Evolutionary conservation across 2,329 filamentous ascomycete species (phyloP).

Genomic region (Paraconiothyrium sp.): DNA sequence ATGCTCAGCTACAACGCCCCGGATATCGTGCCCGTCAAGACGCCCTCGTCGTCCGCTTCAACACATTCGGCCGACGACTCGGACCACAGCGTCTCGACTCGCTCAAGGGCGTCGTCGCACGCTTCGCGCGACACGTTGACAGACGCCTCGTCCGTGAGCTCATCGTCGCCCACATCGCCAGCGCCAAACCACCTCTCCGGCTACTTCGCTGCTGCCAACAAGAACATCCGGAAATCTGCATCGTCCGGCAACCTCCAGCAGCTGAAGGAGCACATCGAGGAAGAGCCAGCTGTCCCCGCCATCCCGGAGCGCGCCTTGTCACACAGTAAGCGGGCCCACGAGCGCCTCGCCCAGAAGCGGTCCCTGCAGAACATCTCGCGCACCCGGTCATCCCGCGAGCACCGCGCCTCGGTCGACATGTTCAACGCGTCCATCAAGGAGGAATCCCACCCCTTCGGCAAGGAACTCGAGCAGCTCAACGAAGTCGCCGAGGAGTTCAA

Average conservation of each 20-base stretch:
- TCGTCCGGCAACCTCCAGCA: conserved; percentile 46
- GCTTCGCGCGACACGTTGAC: conserved; percentile 75
- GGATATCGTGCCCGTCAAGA: conserved; percentile 67
- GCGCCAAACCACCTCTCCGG: conserved; percentile 65
- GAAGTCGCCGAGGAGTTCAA: conserved; percentile 92
- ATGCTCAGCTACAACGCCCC: conserved; percentile 95
- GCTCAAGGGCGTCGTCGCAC: conserved; percentile 56
- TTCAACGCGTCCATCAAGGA: conserved; percentile 47
- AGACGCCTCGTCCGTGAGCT: conserved; percentile 66
- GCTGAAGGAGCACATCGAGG: conserved; percentile 33
- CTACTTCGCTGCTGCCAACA: conserved; percentile 65
- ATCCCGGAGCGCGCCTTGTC: conserved; percentile 83
- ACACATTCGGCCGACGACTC: conserved; percentile 76
- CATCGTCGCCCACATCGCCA: conserved; percentile 58
- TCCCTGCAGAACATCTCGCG: conserved; percentile 62
- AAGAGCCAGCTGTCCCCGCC: conserved; percentile 64
- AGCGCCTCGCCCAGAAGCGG: conserved; percentile 75
- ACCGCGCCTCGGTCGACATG: conserved; percentile 59
- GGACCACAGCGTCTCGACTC: conserved; percentile 65
- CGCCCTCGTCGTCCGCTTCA: conserved; percentile 60
- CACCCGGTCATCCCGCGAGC: conserved; percentile 65
- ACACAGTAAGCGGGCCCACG: conserved; percentile 88
- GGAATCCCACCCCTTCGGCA: conserved; percentile 79
- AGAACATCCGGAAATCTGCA: conserved; percentile 54
- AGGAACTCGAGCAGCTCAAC: conserved; percentile 89